phyloP scores from a whole-genome alignment of 495 filamentous ascomycete species.

The Penicillium salamii region DNA sequence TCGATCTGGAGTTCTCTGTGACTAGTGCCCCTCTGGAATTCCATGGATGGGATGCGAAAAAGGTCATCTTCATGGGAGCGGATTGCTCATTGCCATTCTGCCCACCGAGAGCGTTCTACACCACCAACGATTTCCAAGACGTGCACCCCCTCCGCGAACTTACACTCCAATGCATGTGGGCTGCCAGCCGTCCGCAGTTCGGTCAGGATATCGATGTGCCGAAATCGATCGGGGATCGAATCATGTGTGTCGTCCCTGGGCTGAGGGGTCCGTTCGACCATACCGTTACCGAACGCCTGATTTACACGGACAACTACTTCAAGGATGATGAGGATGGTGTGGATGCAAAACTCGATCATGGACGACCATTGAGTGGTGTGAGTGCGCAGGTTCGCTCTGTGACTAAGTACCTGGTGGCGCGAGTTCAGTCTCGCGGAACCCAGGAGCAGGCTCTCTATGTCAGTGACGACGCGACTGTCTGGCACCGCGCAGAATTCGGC shows the following conservation, averaged over 20 bases:
- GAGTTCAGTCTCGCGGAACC: constrained; percentile 72
- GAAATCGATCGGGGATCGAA: constrained; percentile 57
- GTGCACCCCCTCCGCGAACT: constrained; percentile 58
- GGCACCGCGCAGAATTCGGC: constrained; percentile 91
- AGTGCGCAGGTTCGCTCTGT: constrained; percentile 66
- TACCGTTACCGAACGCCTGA: constrained; percentile 59
- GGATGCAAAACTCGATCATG: constrained; percentile 72
- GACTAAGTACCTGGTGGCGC: constrained; percentile 81
- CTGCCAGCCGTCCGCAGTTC: constrained; percentile 70
- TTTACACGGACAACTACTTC: constrained; percentile 81
- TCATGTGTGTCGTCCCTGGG: constrained; percentile 77
- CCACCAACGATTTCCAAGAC: constrained; percentile 75
- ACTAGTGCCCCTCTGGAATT: constrained; percentile 54
- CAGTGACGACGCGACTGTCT: constrained; percentile 73
- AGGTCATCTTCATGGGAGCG: constrained; percentile 76
- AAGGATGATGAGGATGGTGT: constrained; percentile 45
- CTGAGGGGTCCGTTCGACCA: constrained; percentile 55
- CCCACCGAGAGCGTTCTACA: constrained; percentile 63
- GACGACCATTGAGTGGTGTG: constrained; percentile 71
- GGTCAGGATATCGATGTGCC: constrained; percentile 54
- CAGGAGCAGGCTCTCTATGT: constrained; percentile 86
- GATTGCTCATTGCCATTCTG: constrained; percentile 41
- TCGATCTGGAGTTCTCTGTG: constrained; percentile 36
- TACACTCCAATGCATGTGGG: constrained; percentile 78
- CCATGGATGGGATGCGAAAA: constrained; percentile 75